Conservation (phyloP, 371 early-diverging fungal species). For the Mortierella sp. region DNA sequence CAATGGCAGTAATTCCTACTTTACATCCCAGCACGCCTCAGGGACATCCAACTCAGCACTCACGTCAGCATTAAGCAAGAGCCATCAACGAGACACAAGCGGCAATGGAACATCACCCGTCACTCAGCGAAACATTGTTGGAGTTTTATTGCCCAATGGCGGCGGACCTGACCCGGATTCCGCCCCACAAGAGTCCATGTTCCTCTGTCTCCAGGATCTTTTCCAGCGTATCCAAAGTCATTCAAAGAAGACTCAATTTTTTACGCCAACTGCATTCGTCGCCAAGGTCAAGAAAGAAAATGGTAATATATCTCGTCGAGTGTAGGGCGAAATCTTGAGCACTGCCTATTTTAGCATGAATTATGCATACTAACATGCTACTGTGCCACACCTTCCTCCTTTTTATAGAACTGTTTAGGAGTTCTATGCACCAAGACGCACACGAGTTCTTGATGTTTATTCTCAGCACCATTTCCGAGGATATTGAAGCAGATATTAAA, state of each 20-base stretch:
- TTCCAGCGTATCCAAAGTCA: constrained; percentile 88
- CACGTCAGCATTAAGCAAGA: constrained; percentile 26
- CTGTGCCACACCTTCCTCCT: not conserved
- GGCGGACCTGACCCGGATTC: constrained; percentile 63
- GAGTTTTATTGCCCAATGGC: constrained; percentile 52
- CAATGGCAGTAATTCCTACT: constrained; percentile 32
- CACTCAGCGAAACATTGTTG: constrained; percentile 41
- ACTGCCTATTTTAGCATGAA: constrained; percentile 12
- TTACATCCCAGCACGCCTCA: constrained; percentile 44
- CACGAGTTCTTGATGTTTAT: constrained; percentile 97
- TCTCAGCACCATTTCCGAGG: constrained; percentile 93
- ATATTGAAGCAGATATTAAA: constrained; percentile 74
- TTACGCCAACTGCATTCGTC: constrained; percentile 91
- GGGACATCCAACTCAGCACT: constrained; percentile 25
- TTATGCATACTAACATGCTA: constrained; percentile 18
- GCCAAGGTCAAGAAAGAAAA: constrained; percentile 90
- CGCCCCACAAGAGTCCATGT: constrained; percentile 84
- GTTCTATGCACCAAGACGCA: constrained; percentile 97
- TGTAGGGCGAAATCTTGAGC: not conserved
- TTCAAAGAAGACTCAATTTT: constrained; percentile 85
- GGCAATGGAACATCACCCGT: constrained; percentile 12
- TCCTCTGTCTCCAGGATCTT: constrained; percentile 88
- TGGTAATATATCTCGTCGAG: constrained; percentile 64
- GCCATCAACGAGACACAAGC: constrained; percentile 36
- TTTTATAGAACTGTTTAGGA: constrained; percentile 86